These are phyloP conservation scores for Thielaviopsis ethacetica DNA, from an alignment of 2,329 filamentous ascomycete genomes.

Conservation along the genomic window DNA sequence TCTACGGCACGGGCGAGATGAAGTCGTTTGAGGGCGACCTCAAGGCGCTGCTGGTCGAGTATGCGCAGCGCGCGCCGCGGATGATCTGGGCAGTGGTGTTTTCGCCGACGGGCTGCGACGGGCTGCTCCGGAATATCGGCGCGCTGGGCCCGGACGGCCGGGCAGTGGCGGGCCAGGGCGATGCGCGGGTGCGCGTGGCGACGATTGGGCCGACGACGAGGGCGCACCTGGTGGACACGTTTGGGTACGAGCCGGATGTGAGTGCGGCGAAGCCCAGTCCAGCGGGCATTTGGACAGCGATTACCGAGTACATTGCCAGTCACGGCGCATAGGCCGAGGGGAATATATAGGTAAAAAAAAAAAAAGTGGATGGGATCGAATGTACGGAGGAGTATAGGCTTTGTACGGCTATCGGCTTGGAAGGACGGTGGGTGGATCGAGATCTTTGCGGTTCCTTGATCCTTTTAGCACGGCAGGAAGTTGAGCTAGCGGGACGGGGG, in stretches of 20 bases:
- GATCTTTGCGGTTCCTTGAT: slow-evolving; percentile 9
- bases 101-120: slow-evolving; percentile 49
- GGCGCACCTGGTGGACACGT: slow-evolving; percentile 49
- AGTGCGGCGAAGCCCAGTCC: slow-evolving; percentile 71
- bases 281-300: slow-evolving; percentile 57
- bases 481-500: too few species aligned
- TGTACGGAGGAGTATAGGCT: too few species aligned
- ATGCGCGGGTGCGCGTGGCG: slow-evolving; percentile 42
- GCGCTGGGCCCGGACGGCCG: slow-evolving; percentile 26
- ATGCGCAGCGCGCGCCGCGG: slow-evolving; percentile 49
- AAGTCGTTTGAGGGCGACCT: slow-evolving; percentile 60
- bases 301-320: slow-evolving; percentile 24
- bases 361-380: too few species aligned
- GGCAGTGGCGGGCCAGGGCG: slow-evolving; percentile 12
- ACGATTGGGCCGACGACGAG: slow-evolving; percentile 91
- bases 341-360: neutral
- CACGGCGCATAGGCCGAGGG: neutral
- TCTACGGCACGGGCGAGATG: slow-evolving; percentile 80
- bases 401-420: too few species aligned
- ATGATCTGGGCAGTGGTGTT: slow-evolving; percentile 33
- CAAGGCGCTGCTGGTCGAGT: slow-evolving; percentile 28
- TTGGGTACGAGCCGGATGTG: slow-evolving; percentile 57
- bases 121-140: slow-evolving; percentile 39
- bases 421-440: too few species aligned
- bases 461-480: too few species aligned